These are phyloP conservation scores for Talaromyces albobiverticillius DNA, from an alignment of 2,329 filamentous ascomycete genomes.

Conservation along the genomic window DNA sequence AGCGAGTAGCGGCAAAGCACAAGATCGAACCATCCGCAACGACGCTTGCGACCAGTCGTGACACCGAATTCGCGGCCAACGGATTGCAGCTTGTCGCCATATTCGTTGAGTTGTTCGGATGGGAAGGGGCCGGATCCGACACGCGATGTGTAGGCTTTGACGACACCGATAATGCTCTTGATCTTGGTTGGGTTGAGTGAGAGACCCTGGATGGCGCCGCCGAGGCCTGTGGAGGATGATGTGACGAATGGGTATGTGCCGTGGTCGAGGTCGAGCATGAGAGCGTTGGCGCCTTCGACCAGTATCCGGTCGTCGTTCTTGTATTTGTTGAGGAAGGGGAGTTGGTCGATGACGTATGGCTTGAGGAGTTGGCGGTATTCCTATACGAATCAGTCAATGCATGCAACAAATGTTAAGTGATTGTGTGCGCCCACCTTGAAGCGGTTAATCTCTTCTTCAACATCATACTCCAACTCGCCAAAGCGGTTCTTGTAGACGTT, in stretches of 20 bases:
- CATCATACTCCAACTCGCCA: constrained; percentile 58
- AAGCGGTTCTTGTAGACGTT: constrained; percentile 56
- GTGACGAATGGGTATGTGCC: constrained; percentile 52
- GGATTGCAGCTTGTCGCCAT: constrained; percentile 56
- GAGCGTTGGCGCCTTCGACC: constrained; percentile 62
- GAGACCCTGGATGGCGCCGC: constrained; percentile 56
- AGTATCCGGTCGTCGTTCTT: constrained; percentile 54
- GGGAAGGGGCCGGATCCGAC: constrained; percentile 62
- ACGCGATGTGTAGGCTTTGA: constrained; percentile 64
- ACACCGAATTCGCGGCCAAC: constrained; percentile 56
- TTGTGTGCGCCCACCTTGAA: constrained; percentile 49
- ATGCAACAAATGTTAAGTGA: background rate
- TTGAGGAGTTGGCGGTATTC: constrained; percentile 36
- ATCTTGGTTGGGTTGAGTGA: constrained; percentile 57
- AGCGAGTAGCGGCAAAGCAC: constrained; percentile 63
- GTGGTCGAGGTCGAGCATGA: constrained; percentile 59
- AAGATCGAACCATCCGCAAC: constrained; percentile 65
- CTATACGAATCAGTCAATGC: constrained; percentile 19
- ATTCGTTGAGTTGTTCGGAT: constrained; percentile 57
- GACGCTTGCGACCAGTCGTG: constrained; percentile 59
- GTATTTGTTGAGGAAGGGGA: constrained; percentile 54
- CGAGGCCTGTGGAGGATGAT: constrained; percentile 47
- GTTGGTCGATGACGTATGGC: constrained; percentile 42
- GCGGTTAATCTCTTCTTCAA: constrained; percentile 57
- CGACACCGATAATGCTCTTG: constrained; percentile 59